Percentiles rank a stretch among this genome's conserved stretches.
These are phyloP conservation scores for Magnolia changhungtana DNA, from an alignment of 164 flowering plant species.

Conservation along the genomic window DNA sequence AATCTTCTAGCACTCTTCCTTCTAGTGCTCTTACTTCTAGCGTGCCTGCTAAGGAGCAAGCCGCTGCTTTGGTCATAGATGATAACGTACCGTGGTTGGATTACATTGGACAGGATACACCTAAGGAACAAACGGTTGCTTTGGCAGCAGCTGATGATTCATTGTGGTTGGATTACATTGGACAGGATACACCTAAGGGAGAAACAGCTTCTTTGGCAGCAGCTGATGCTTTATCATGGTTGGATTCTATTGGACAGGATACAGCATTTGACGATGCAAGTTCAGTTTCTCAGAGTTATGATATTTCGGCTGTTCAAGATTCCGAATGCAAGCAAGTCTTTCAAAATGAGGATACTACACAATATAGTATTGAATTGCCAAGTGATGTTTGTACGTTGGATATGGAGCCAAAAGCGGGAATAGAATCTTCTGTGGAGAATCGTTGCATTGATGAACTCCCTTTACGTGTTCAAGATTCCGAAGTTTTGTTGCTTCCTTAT, in stretches of 20 bases:
- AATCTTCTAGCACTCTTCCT: slow-evolving; percentile 22
- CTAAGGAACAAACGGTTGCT: not conserved
- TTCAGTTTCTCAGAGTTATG: slow-evolving; percentile 20
- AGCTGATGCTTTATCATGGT: slow-evolving; percentile 17
- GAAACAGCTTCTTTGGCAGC: not conserved
- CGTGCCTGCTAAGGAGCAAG: not conserved
- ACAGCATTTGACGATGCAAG: slow-evolving; percentile 12
- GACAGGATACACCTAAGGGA: slow-evolving; percentile 8
- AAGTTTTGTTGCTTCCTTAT: slow-evolving; percentile 61
- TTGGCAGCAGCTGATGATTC: slow-evolving; percentile 12
- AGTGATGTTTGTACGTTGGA: slow-evolving; percentile 14
- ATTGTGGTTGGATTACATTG: slow-evolving; percentile 18
- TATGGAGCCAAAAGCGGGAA: slow-evolving; percentile 22
- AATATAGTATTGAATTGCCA: slow-evolving; percentile 18
- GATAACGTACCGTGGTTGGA: slow-evolving; percentile 12
- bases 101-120: slow-evolving; percentile 24
- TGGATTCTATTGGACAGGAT: slow-evolving; percentile 18
- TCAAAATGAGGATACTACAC: slow-evolving; percentile 17
- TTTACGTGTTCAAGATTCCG: slow-evolving; percentile 49
- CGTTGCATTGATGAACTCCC: slow-evolving; percentile 46
- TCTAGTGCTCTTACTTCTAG: slow-evolving; percentile 19
- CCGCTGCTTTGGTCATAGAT: not conserved
- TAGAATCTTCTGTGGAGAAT: slow-evolving; percentile 23
- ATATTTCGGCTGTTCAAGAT: slow-evolving; percentile 12
- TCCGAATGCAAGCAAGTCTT: slow-evolving; percentile 17